Evolutionary conservation across 345 rosid species (phyloP).

Genomic region (Bruguiera gymnorhiza): DNA sequence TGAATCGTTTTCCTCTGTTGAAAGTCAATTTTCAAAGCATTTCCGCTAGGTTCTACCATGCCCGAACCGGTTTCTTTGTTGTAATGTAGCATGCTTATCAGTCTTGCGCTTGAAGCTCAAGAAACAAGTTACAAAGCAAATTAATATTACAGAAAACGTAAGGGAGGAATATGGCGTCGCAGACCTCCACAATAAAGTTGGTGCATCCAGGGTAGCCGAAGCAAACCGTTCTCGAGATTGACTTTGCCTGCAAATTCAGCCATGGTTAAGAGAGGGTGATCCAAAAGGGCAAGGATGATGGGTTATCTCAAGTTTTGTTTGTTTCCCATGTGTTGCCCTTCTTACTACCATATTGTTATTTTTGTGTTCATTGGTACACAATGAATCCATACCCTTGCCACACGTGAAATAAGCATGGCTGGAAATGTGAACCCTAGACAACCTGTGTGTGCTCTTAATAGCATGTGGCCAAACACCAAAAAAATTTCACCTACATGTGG

Average conservation of each 20-base stretch:
- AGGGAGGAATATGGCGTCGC: slow-evolving; percentile 32
- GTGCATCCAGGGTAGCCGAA: slow-evolving; percentile 37
- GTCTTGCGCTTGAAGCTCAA: slow-evolving; percentile 13
- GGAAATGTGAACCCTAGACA: no score
- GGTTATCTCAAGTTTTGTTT: no score
- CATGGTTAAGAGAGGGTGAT: background rate
- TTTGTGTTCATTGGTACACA: no score
- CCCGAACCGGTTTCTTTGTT: background rate
- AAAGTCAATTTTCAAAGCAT: background rate
- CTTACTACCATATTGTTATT: no score
- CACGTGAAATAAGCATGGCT: no score
- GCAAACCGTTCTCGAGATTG: slow-evolving; percentile 60
- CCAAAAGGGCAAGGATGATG: background rate
- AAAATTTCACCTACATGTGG: no score
- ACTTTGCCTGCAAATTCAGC: slow-evolving; percentile 38
- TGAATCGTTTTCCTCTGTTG: background rate
- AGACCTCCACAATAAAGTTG: slow-evolving; percentile 25
- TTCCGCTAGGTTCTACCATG: background rate
- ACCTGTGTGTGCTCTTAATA: no score
- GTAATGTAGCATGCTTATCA: background rate
- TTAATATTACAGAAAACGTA: slow-evolving; percentile 27
- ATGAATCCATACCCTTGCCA: no score
- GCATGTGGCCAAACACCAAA: no score
- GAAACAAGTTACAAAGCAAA: slow-evolving; percentile 7
- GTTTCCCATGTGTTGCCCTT: no score